These are phyloP conservation scores for Pyracantha coccinea DNA, from an alignment of 331 rosid species.

Conservation along the genomic window DNA sequence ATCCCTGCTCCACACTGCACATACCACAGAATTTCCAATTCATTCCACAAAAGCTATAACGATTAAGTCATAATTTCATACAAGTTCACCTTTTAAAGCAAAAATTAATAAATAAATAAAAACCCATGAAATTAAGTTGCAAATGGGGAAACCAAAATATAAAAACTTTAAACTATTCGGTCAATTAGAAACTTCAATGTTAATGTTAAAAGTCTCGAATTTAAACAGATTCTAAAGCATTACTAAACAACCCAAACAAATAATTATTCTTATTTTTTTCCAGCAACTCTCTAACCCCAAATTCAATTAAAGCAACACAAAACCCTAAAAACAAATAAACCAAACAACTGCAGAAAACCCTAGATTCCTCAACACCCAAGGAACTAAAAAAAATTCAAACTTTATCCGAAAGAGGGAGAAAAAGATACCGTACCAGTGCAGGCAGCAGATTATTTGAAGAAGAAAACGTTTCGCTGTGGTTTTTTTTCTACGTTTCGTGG, in stretches of 20 bases:
- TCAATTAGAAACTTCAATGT: neutral
- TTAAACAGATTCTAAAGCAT: neutral
- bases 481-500: neutral
- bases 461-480: neutral
- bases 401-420: neutral
- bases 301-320: neutral
- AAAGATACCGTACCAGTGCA: neutral
- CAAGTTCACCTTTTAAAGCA: neutral
- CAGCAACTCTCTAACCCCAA: neutral
- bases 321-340: neutral
- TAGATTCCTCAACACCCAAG: neutral
- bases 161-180: neutral
- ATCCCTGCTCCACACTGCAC: slow-evolving; percentile 8
- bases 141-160: neutral
- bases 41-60: neutral
- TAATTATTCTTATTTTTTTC: neutral
- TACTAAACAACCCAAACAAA: neutral
- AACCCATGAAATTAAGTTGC: neutral
- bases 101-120: neutral
- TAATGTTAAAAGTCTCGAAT: neutral
- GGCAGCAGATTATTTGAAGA: neutral
- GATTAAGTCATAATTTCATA: neutral
- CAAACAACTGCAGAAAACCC: neutral
- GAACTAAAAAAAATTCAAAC: neutral
- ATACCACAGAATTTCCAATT: neutral